A percentile compares a stretch with the other conserved stretches of the same genome.
Evolutionary conservation across 2,329 filamentous ascomycete species (phyloP).

Genomic region (Neopestalotiopsis rosae): DNA sequence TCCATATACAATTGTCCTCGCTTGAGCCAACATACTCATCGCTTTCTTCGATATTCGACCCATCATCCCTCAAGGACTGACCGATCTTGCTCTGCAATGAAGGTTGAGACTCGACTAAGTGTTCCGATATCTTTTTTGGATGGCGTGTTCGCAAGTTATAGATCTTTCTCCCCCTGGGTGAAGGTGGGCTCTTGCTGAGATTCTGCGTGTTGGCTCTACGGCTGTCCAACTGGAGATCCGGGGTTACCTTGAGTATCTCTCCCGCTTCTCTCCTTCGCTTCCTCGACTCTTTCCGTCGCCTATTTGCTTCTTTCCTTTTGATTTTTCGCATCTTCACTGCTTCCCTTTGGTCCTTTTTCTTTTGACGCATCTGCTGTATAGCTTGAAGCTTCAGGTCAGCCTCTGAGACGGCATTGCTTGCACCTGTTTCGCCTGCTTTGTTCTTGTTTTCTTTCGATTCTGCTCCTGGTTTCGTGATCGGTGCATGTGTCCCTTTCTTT

Average conservation of each 20-base stretch:
- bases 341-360: too few species aligned
- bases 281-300: background rate
- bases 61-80: slow-evolving; percentile 8
- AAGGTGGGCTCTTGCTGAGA: background rate
- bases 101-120: too few species aligned
- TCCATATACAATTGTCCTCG: slow-evolving; percentile 13
- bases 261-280: background rate
- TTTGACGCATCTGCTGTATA: too few species aligned
- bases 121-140: background rate
- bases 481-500: too few species aligned
- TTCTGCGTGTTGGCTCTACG: background rate
- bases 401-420: too few species aligned
- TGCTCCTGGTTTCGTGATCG: too few species aligned
- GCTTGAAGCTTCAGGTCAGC: too few species aligned
- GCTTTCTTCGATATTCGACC: background rate
- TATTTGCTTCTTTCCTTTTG: too few species aligned
- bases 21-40: slow-evolving; percentile 6
- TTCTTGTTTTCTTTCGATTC: too few species aligned
- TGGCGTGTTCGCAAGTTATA: background rate
- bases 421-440: too few species aligned
- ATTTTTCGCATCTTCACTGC: too few species aligned
- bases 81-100: background rate
- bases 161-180: background rate
- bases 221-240: background rate
- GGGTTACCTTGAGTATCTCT: background rate